Evolutionary conservation across 2,329 filamentous ascomycete genomes (phyloP), one percentile per base, ranked within the genome.

Genomic region (Fusarium odoratissimum): DNA sequence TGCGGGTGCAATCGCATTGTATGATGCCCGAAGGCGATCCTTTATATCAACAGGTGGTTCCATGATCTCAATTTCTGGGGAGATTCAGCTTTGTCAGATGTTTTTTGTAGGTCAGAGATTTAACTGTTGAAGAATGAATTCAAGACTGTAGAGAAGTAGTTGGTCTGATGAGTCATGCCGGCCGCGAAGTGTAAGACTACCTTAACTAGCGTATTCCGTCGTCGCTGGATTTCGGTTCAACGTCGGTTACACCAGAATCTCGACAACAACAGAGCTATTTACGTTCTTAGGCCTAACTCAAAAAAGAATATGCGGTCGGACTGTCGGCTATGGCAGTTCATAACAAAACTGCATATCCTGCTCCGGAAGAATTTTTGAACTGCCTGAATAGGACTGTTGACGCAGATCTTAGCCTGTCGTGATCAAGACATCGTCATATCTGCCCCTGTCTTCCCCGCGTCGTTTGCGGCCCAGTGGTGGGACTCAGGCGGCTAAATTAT

Each of bases 401-500:
- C 6, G 52, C 28, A 19, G 40, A 52, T 46, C 30, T 12, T 31
- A 4, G 6, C 12, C 16, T 21, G 2, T 17, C 17, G 1, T 1
- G 14, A 30, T 12, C 3, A 31, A 25, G 19, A 28, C 13, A 54
- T 67, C 30, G n/a, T 31, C 17, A 17, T 9, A 6, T 55, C 23
- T 10, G 19, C 13, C 65, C 65, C 35, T 56, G 64, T 45, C 44
- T 68, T 68, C 65, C 65, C 65, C 65, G 65, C 65, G 64, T 56
- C 40, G n/a, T 13, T 4, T n/a, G 19, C 33, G 13, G 17, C 28
- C 17, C 30, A 41, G 44, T 28, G 12, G 46, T 55, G 17, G 30
- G 23, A 33, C 19, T 35, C 13, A 6, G 1, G n/a, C 66, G 69
- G 69, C 38, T 58, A 55, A 59, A 69, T 72, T 59, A 45, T 54